These are phyloP conservation scores for Colletotrichum gigasporum DNA, from an alignment of 2,329 filamentous ascomycete genomes.

Conservation along the genomic window DNA sequence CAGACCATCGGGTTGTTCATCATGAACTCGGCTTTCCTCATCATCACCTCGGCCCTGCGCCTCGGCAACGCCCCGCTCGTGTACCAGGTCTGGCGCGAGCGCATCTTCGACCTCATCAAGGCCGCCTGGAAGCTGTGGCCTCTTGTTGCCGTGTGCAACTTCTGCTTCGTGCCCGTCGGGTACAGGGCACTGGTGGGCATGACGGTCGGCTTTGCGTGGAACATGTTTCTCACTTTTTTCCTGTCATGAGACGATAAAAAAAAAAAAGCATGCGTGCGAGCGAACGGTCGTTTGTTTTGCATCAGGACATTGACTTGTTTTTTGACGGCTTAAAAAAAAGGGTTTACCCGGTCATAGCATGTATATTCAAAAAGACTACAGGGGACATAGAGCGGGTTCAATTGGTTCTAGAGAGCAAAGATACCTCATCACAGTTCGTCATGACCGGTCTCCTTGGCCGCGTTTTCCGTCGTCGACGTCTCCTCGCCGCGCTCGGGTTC, in stretches of 20 bases:
- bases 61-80: slow-evolving; percentile 37
- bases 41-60: slow-evolving; percentile 46
- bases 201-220: slow-evolving; percentile 48
- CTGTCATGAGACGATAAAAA: slow-evolving; percentile 33
- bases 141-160: slow-evolving; percentile 45
- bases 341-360: too few relatives aligned
- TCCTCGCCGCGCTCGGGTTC: neutral
- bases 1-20: slow-evolving; percentile 46
- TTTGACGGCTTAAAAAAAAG: neutral
- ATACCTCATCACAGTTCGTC: slow-evolving; percentile 8
- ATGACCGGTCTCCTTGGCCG: neutral
- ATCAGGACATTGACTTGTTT: slow-evolving; percentile 14
- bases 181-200: slow-evolving; percentile 46
- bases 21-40: slow-evolving; percentile 44
- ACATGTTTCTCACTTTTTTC: slow-evolving; percentile 47
- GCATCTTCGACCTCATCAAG: slow-evolving; percentile 41
- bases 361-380: neutral
- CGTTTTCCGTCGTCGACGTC: neutral
- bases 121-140: slow-evolving; percentile 50
- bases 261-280: neutral
- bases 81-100: slow-evolving; percentile 38
- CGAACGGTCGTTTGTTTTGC: neutral
- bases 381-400: neutral
- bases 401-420: neutral
- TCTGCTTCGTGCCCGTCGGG: slow-evolving; percentile 46